These are phyloP conservation scores for Wickerhamiella sorbophila DNA, from an alignment of 805 yeast genomes.

Conservation along the genomic window DNA sequence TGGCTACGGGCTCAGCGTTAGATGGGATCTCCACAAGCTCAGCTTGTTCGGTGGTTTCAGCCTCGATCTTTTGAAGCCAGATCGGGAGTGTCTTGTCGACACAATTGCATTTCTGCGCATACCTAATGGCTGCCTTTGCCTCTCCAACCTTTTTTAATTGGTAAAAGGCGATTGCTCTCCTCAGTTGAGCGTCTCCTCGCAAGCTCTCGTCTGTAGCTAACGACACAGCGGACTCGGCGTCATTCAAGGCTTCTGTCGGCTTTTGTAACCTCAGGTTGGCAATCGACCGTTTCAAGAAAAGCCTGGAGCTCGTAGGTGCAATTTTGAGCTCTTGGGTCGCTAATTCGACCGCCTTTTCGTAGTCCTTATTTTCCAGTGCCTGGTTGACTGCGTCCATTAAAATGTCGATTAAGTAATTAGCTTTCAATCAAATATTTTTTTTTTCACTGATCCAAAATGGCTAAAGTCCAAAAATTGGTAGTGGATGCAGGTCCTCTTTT, in stretches of 20 bases:
- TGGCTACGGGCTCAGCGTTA: background rate
- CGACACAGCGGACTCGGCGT: slow-evolving; percentile 18
- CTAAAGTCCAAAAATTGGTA: slow-evolving; percentile 38
- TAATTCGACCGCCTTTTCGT: slow-evolving; percentile 8
- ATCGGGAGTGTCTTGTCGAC: slow-evolving; percentile 11
- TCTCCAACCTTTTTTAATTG: slow-evolving; percentile 16
- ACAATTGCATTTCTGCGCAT: slow-evolving; percentile 13
- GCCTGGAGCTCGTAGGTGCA: slow-evolving; percentile 8
- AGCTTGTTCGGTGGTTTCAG: background rate
- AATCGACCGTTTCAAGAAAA: slow-evolving; percentile 13
- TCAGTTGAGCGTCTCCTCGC: slow-evolving; percentile 21
- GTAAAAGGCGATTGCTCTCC: slow-evolving; percentile 22
- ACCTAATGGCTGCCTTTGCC: slow-evolving; percentile 17
- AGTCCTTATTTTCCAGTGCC: slow-evolving; percentile 5
- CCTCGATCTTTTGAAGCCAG: slow-evolving; percentile 14
- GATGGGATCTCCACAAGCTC: background rate
- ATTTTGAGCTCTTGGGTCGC: slow-evolving; percentile 5
- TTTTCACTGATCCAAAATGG: slow-evolving; percentile 5
- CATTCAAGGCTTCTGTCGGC: slow-evolving; percentile 12
- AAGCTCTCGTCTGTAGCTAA: slow-evolving; percentile 4
- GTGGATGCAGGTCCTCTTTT: slow-evolving; percentile 94
- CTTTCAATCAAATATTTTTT: background rate
- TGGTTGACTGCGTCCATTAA: slow-evolving; percentile 6
- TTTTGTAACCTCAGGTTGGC: slow-evolving; percentile 12
- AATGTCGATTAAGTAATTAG: background rate